Evolutionary conservation across 768 basidiomycete species (phyloP), one percentile per base, ranked within the genome.

Genomic region (Hydnomerulius pinastri): DNA sequence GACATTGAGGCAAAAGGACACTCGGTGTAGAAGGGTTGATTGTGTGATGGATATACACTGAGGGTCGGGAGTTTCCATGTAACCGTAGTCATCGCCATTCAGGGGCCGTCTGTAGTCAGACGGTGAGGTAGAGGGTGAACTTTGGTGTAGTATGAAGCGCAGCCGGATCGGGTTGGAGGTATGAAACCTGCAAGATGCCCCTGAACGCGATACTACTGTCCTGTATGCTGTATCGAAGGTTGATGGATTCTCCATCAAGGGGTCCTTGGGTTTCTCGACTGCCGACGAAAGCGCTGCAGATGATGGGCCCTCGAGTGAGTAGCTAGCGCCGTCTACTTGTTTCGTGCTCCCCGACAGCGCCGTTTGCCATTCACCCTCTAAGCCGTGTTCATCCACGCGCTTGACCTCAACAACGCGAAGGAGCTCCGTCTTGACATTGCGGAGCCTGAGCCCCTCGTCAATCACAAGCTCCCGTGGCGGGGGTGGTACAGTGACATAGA

Each of bases 171-270:
- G 78, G 12, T 79, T 80, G 38, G 81, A 77, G 0, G 85, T 81
- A 58, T 97, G 93, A 64, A 97, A 93, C 39, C 92, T 85, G 66
- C 92, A 93, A 17, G 92, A 87, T 36, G 93, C 94, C 39, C 96
- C 96, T 12, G 94, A 93, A 6, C 87, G 81, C 11, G 92, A 85
- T 23, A 98, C 74, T 43, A 86, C 75, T 3, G 77, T 74, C 32
- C 75, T 71, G 56, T 79, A 78, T 35, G 74, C 69, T 15, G 77
- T 70, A 24, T 73, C 72, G 52, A 72, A 72, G 17, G 69, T 54
- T 4, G 54, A 51, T 20, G 73, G 70, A n/a, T 75, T 72, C 24
- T 60, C 59, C 49, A 77, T 77, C 27, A 75, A 73, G 3, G 73
- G 72, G 5, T 72, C 63, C 53, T 59, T 61, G 21, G 61, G 54